phyloP scores from a whole-genome alignment of 176 grass and related monocot genomes.

The barley (Hordeum vulgare) region DNA sequence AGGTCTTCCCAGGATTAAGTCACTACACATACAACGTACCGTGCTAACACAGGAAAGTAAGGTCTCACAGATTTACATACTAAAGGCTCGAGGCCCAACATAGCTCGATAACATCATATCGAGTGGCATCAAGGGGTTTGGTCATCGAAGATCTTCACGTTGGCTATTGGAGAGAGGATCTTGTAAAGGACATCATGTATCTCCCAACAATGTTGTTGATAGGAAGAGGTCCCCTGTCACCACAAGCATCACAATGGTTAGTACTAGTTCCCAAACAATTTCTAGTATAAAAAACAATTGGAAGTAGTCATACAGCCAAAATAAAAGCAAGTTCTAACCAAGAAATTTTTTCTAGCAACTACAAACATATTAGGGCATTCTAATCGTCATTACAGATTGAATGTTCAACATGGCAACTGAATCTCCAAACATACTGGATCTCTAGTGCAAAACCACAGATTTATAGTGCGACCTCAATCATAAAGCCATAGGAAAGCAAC shows the following conservation, averaged over 20 bases:
- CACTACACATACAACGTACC: not conserved
- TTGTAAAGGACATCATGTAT: conserved; percentile 43
- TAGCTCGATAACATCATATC: not conserved
- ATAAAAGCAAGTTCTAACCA: not conserved
- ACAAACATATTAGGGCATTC: not conserved
- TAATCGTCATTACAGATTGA: not conserved
- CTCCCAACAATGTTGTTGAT: conserved; percentile 40
- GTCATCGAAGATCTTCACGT: not conserved
- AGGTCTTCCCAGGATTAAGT: not conserved
- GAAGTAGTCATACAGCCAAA: not conserved
- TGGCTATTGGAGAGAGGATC: conserved; percentile 37
- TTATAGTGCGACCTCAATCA: not conserved
- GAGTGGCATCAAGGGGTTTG: not conserved
- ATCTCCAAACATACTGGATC: not conserved
- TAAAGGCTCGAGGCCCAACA: not conserved
- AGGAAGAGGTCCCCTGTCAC: conserved; percentile 44
- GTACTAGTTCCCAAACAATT: not conserved
- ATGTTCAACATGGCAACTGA: not conserved
- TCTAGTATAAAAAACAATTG: not conserved
- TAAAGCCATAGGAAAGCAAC: not conserved
- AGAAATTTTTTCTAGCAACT: not conserved
- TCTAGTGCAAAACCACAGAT: not conserved
- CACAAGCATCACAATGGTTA: conserved; percentile 4
- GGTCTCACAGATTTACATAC: not conserved
- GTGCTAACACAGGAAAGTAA: not conserved